phyloP scores from a whole-genome alignment of 352 stramenopile species.

The Plasmopara muralis region DNA sequence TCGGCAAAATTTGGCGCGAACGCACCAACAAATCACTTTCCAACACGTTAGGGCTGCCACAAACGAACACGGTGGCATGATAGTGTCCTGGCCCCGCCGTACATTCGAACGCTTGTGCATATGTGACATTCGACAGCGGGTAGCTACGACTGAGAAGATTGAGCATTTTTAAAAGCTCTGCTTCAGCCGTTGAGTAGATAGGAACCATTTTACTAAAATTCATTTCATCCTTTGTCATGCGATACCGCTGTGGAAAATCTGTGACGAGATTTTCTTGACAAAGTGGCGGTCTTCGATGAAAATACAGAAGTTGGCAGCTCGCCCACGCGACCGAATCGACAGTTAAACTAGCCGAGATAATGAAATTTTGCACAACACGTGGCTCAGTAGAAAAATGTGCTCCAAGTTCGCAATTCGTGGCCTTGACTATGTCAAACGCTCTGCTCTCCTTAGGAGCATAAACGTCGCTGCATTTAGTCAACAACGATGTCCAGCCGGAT shows the following conservation, averaged over 20 bases:
- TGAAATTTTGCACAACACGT: conserved; percentile 21
- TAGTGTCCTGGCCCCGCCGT: conserved; percentile 22
- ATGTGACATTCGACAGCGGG: conserved; percentile 31
- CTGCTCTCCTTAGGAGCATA: conserved; percentile 19
- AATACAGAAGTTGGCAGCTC: conserved; percentile 47
- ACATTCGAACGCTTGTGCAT: conserved; percentile 39
- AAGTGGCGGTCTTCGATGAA: conserved; percentile 39
- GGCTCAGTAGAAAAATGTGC: conserved; percentile 4
- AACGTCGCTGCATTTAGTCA: conserved; percentile 24
- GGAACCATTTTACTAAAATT: conserved; percentile 18
- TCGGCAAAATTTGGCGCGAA: conserved; percentile 28
- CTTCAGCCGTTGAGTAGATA: conserved; percentile 43
- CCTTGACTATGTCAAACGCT: conserved; percentile 25
- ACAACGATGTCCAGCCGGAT: conserved; percentile 34
- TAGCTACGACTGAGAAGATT: conserved; percentile 39
- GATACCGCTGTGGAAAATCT: conserved; percentile 39
- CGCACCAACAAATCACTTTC: conserved; percentile 34
- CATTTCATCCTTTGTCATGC: conserved; percentile 22
- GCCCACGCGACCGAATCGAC: conserved; percentile 50
- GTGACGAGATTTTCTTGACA: conserved; percentile 57
- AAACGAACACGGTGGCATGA: conserved; percentile 27
- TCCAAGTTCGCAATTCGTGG: conserved; percentile 22
- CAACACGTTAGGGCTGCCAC: conserved; percentile 37
- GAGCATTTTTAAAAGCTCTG: conserved; percentile 41
- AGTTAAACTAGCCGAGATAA: conserved; percentile 34